A percentile compares a stretch with the other conserved stretches of the same genome.
Conservation (phyloP, 78 protist species). For the Bigelowiella natans region DNA sequence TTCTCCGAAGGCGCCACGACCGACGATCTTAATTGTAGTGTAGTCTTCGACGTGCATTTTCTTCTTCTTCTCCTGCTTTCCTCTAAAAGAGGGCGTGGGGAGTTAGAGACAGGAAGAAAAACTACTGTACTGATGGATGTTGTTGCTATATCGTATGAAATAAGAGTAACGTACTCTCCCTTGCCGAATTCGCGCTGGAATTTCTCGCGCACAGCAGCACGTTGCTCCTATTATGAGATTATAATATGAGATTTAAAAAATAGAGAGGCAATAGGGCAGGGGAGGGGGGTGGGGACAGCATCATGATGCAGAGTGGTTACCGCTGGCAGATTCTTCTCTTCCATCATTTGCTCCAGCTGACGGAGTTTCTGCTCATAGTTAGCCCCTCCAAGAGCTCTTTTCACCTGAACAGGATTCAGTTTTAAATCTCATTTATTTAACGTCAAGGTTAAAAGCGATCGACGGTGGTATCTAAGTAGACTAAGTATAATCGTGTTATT, state of each 20-base stretch:
- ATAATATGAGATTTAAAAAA: too few relatives aligned
- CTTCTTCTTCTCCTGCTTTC: too few relatives aligned
- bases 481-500: too few relatives aligned
- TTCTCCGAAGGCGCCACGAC: conserved; percentile 43
- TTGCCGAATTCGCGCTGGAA: background rate
- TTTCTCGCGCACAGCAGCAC: background rate
- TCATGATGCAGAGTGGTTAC: too few relatives aligned
- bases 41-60: background rate
- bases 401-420: background rate
- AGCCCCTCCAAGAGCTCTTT: background rate
- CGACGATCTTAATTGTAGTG: conserved; percentile 6
- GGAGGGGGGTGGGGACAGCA: too few relatives aligned
- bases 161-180: background rate
- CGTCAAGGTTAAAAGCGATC: background rate
- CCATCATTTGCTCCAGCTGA: background rate
- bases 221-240: background rate
- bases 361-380: background rate
- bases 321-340: background rate
- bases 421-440: background rate
- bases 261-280: too few relatives aligned
- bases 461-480: too few relatives aligned
- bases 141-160: too few relatives aligned
- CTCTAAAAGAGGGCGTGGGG: background rate
- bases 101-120: background rate
- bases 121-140: background rate